These are phyloP conservation scores for Metschnikowia arizonensis DNA, from an alignment of 805 yeast genomes.

Conservation along the genomic window DNA sequence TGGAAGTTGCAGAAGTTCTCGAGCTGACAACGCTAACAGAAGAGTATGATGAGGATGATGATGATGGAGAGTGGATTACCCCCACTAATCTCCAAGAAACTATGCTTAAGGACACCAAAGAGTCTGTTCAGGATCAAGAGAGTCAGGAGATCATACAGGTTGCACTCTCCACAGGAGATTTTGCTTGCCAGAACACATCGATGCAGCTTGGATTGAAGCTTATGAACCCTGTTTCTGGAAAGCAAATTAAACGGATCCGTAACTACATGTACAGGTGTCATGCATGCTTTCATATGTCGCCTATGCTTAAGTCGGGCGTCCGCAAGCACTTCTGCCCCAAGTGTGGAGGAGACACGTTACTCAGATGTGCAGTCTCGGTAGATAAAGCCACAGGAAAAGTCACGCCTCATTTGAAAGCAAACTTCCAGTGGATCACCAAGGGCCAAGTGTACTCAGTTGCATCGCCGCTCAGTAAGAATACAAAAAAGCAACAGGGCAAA, in stretches of 20 bases:
- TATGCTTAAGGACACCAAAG: conserved; percentile 62
- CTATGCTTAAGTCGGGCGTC: conserved; percentile 70
- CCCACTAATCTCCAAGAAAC: conserved; percentile 76
- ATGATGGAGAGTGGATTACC: conserved; percentile 88
- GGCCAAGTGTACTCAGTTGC: conserved; percentile 82
- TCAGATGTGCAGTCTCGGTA: conserved; percentile 87
- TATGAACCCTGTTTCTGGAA: conserved; percentile 80
- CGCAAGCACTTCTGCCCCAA: conserved; percentile 88
- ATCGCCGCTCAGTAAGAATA: conserved; percentile 79
- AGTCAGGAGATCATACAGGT: conserved; percentile 48
- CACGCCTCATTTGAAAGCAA: conserved; percentile 82
- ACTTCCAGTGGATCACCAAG: conserved; percentile 89
- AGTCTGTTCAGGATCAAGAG: conserved; percentile 43
- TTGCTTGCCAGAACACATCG: conserved; percentile 94
- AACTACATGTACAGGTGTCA: conserved; percentile 96
- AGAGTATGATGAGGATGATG: conserved; percentile 72
- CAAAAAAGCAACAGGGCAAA: conserved; percentile 68
- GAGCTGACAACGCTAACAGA: conserved; percentile 27
- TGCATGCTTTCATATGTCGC: conserved; percentile 85
- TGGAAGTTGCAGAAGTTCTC: background rate
- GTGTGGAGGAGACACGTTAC: conserved; percentile 90
- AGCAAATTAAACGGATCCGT: conserved; percentile 77
- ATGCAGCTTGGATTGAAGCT: conserved; percentile 85
- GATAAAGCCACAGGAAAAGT: conserved; percentile 74
- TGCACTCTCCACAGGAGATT: conserved; percentile 92